Percentiles rank a stretch among this genome's conserved stretches.
phyloP scores from a whole-genome alignment of 1,284 basidiomycete genomes.

The Apiotrichum veenhuisii region DNA sequence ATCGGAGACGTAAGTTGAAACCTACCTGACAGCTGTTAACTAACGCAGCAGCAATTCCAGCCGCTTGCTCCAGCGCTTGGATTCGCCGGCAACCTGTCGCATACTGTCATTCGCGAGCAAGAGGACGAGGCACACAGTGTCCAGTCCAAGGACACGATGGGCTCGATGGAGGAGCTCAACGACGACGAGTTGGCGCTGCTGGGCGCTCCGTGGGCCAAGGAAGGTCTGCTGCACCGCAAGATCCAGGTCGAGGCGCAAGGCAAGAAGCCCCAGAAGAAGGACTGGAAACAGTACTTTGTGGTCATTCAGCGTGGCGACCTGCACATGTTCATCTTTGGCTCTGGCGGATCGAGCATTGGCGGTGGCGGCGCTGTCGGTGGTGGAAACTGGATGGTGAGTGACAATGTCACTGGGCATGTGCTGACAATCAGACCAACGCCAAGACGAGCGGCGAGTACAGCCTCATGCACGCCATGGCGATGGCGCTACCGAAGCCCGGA shows the following conservation, averaged over 20 bases:
- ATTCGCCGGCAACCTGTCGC: conserved; percentile 90
- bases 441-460: conserved; percentile 71
- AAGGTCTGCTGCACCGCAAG: conserved; percentile 89
- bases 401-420: not conserved
- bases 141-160: conserved; percentile 58
- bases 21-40: not conserved
- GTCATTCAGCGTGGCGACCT: conserved; percentile 91
- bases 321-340: conserved; percentile 90
- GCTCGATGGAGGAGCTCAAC: conserved; percentile 57
- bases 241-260: conserved; percentile 80
- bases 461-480: conserved; percentile 82
- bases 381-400: conserved; percentile 90
- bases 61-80: conserved; percentile 72
- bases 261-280: conserved; percentile 67
- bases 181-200: conserved; percentile 92
- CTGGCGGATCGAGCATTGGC: conserved; percentile 53
- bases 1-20: conserved; percentile 63
- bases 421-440: conserved; percentile 58
- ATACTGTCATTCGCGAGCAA: conserved; percentile 92
- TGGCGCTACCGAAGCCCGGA: conserved; percentile 79
- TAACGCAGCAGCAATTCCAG: conserved; percentile 1
- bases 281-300: conserved; percentile 90
- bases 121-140: conserved; percentile 81
- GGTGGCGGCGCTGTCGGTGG: conserved; percentile 70
- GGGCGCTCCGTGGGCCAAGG: conserved; percentile 97